Evolutionary conservation across 768 basidiomycete genomes (phyloP).

Genomic region (Trametes elegans): DNA sequence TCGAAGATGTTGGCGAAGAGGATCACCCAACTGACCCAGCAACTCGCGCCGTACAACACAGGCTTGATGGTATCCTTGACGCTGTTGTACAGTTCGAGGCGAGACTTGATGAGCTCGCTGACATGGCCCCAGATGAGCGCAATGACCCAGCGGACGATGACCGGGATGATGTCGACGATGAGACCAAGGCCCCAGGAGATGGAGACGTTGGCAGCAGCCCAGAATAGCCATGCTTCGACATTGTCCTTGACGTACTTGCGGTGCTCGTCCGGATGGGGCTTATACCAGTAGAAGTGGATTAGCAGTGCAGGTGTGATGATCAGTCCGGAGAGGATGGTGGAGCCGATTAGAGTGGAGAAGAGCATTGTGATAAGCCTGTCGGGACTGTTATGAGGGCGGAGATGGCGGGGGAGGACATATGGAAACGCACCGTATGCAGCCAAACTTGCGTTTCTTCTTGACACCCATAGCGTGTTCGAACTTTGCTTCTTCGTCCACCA

Average conservation of each 20-base stretch:
- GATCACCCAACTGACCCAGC: constrained; percentile 74
- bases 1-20: constrained; percentile 66
- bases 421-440: constrained; percentile 48
- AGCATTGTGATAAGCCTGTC: constrained; percentile 57
- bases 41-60: constrained; percentile 66
- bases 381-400: background rate
- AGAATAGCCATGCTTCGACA: constrained; percentile 76
- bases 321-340: constrained; percentile 59
- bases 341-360: constrained; percentile 74
- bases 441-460: constrained; percentile 46
- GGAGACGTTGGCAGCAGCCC: constrained; percentile 75
- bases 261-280: constrained; percentile 51
- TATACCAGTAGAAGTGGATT: constrained; percentile 70
- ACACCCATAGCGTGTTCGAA: constrained; percentile 61
- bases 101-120: constrained; percentile 62
- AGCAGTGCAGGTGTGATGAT: constrained; percentile 62
- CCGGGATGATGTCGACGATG: constrained; percentile 66
- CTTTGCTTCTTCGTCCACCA: constrained; percentile 67
- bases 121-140: constrained; percentile 72
- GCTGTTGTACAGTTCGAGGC: constrained; percentile 66
- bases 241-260: constrained; percentile 64
- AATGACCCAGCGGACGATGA: constrained; percentile 49
- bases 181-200: constrained; percentile 80
- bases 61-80: constrained; percentile 72
- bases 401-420: background rate